Conservation (phyloP, 169 alveolate genomes). For the Neospora caninum region DNA sequence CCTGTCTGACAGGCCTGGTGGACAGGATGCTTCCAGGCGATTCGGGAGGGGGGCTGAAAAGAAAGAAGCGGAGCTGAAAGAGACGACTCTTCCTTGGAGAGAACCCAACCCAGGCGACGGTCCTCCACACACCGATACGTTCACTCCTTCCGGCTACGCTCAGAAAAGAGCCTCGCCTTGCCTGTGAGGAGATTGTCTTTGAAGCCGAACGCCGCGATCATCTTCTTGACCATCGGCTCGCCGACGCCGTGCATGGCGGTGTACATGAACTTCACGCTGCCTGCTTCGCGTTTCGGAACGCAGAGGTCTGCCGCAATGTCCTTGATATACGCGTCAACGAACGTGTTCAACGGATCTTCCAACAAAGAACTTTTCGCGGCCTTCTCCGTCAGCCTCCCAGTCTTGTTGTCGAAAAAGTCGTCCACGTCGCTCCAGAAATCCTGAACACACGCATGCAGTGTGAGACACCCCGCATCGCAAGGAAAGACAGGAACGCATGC, state of each 20-base stretch:
- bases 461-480: background rate
- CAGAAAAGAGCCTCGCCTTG: background rate
- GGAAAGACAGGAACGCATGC: background rate
- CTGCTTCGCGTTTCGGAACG: constrained; percentile 47
- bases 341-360: constrained; percentile 65
- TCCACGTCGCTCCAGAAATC: constrained; percentile 35
- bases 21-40: too few species aligned
- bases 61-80: too few species aligned
- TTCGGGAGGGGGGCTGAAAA: too few species aligned
- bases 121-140: too few species aligned
- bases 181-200: constrained; percentile 1
- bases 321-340: constrained; percentile 71
- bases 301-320: constrained; percentile 73
- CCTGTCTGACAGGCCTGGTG: too few species aligned
- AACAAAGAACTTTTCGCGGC: background rate
- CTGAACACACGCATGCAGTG: background rate
- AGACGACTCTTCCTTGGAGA: too few species aligned
- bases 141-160: too few species aligned
- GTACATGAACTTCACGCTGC: constrained; percentile 77
- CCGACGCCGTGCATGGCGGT: constrained; percentile 92
- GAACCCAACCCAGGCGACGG: too few species aligned
- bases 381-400: background rate
- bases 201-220: constrained; percentile 78
- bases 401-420: constrained; percentile 15
- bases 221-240: constrained; percentile 70